phyloP scores from a whole-genome alignment of 1,284 basidiomycete species.

The Fomitiporia mediterranea region DNA sequence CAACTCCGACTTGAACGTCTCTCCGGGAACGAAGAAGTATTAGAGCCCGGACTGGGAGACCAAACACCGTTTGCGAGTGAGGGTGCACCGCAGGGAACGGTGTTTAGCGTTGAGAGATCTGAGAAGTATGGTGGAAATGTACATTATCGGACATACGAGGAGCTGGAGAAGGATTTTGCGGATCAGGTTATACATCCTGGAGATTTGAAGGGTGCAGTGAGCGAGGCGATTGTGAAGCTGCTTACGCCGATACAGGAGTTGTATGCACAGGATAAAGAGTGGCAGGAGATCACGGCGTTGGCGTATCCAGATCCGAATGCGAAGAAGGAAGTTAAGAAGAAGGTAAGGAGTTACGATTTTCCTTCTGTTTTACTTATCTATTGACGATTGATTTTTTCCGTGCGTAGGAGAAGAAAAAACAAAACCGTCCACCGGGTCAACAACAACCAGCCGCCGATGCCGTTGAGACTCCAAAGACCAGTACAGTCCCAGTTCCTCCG shows the following conservation, averaged over 20 bases:
- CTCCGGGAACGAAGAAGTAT: slow-evolving; percentile 38
- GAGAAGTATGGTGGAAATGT: slow-evolving; percentile 82
- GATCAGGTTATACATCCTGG: slow-evolving; percentile 81
- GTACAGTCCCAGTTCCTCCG: neutral
- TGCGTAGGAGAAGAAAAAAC: neutral
- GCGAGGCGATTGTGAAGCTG: slow-evolving; percentile 74
- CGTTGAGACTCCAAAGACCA: neutral
- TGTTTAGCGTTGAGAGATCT: slow-evolving; percentile 77
- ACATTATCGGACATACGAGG: slow-evolving; percentile 69
- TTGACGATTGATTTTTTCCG: neutral
- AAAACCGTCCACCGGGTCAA: neutral
- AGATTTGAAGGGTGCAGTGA: slow-evolving; percentile 84
- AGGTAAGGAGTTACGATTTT: slow-evolving; percentile 40
- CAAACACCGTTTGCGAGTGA: slow-evolving; percentile 59
- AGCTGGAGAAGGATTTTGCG: slow-evolving; percentile 75
- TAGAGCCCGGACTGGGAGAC: slow-evolving; percentile 39
- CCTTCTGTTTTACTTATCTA: neutral
- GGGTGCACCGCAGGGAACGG: slow-evolving; percentile 74
- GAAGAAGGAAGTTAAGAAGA: slow-evolving; percentile 61
- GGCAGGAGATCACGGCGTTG: slow-evolving; percentile 71
- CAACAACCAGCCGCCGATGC: neutral
- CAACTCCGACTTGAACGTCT: slow-evolving; percentile 62
- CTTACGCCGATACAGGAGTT: slow-evolving; percentile 79
- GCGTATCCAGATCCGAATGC: slow-evolving; percentile 83
- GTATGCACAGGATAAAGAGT: slow-evolving; percentile 76